Conservation (phyloP, 139 green algal species). For the Cymbomonas tetramitiformis region DNA sequence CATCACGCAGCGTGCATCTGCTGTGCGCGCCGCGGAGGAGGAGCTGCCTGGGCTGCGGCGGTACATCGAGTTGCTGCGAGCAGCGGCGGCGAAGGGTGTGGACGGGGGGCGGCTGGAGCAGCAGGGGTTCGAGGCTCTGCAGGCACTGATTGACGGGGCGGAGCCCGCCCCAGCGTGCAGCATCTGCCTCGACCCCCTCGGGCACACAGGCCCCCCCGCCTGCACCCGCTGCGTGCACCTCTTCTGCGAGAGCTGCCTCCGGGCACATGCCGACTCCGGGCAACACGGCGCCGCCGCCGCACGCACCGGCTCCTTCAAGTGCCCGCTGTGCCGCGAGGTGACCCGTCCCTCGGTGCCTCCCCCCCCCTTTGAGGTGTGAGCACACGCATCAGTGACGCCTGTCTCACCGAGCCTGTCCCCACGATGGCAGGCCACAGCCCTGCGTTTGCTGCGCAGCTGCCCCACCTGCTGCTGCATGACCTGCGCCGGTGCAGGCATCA, state of each 20-base stretch:
- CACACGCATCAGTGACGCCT: too few species aligned
- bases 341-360: too few species aligned
- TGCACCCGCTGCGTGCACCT: conserved; percentile 1
- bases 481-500: too few species aligned
- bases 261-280: background rate
- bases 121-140: background rate
- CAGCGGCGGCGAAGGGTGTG: background rate
- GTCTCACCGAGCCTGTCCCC: too few species aligned
- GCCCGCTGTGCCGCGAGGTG: conserved; percentile 7
- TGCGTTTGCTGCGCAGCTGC: too few species aligned
- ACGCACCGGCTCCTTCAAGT: background rate
- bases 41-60: background rate
- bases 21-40: too few species aligned
- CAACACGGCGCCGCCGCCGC: background rate
- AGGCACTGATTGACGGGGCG: background rate
- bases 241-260: background rate
- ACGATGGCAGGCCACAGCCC: too few species aligned
- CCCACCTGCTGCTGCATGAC: too few species aligned
- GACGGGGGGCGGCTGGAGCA: background rate
- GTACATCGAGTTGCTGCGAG: background rate
- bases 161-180: background rate
- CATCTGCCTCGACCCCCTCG: background rate
- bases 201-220: background rate
- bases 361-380: too few species aligned
- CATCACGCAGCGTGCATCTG: too few species aligned